Base-by-base conservation (phyloP, 2,329 filamentous ascomycete species). In the Rhynchosporium graminicola region DNA sequence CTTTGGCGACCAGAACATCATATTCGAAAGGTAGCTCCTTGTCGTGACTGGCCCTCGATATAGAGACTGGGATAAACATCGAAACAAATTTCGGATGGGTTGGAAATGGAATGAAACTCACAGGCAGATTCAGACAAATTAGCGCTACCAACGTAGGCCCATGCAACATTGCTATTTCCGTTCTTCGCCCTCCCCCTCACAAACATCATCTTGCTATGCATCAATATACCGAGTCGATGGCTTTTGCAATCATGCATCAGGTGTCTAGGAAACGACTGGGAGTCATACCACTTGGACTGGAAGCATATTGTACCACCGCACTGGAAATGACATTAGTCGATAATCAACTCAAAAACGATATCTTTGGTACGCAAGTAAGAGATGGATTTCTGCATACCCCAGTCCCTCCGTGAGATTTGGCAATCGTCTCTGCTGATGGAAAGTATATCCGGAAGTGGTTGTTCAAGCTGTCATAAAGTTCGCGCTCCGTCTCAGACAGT, bases 81-180 rank as follows among this genome's bases (percentile, higher is more conserved):
- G 26, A 31, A 57, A 59, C 33, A 46, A 31, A 20, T 31, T 42
- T 38, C 38, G 40, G 33, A 28, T 33, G 45, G 33, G 9, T 28
- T 33, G 33, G 40, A 46, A 33, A 61, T 50, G 26, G 42, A 36
- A 51, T 36, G 28, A 51, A 20, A 79, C 86, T 80, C 77, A 92
- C 90, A 99, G 36, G 95, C 95, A 74, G 90, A 93, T 76, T 97
- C 92, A 0, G 92, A 96, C 33, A 97, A 77, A 76, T 99, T 99
- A 7, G 92, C 91, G 70, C 91, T 96, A 15, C 95, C 95, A 43
- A 97, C 78, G 72, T 98, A 98, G 2, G 84, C 88, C 88, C 91
- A 98, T 4, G 87, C 86, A 48, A 58, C 38, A n/a, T 38, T 40
- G 12, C 43, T 48, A n/a, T 36, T 40, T 20, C 77, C 64, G 65